A percentile compares a stretch with the other conserved stretches of the same genome.
These are phyloP conservation scores for Sarcomyxa edulis DNA, from an alignment of 768 basidiomycete genomes.

Conservation along the genomic window DNA sequence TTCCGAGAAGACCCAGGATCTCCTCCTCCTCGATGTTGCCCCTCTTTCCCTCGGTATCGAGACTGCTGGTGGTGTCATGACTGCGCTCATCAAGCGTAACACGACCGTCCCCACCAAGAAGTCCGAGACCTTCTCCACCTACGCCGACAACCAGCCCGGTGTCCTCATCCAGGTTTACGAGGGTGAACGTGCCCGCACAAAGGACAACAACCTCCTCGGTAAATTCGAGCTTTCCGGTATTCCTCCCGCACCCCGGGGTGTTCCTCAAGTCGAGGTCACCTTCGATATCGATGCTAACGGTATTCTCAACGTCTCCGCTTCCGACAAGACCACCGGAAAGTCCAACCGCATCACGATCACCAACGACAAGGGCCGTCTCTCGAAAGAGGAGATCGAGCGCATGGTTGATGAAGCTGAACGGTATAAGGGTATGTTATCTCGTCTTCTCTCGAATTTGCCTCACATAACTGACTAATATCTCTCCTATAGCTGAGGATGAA, in stretches of 20 bases:
- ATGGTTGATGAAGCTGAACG: slow-evolving; percentile 95
- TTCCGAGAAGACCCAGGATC: slow-evolving; percentile 97
- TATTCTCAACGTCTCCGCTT: slow-evolving; percentile 92
- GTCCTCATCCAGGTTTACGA: slow-evolving; percentile 98
- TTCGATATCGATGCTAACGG: slow-evolving; percentile 98
- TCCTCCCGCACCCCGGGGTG: slow-evolving; percentile 94
- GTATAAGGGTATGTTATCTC: slow-evolving; percentile 63
- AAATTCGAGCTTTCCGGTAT: slow-evolving; percentile 98
- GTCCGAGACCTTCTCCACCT: slow-evolving; percentile 97
- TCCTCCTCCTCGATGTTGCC: slow-evolving; percentile 97
- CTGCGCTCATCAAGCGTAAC: slow-evolving; percentile 96
- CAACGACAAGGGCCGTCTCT: slow-evolving; percentile 95
- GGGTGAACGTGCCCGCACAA: slow-evolving; percentile 97
- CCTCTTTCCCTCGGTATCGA: slow-evolving; percentile 98
- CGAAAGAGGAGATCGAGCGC: slow-evolving; percentile 97
- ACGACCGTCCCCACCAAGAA: slow-evolving; percentile 99
- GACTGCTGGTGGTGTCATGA: slow-evolving; percentile 99
- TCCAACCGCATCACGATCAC: slow-evolving; percentile 92
- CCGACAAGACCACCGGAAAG: slow-evolving; percentile 97
- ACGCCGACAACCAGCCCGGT: slow-evolving; percentile 98
- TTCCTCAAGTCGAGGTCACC: slow-evolving; percentile 95
- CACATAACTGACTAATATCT: slow-evolving; percentile 11
- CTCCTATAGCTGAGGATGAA: slow-evolving; percentile 71
- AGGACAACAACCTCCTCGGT: slow-evolving; percentile 98
- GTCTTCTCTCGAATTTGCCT: not conserved